Evolutionary conservation across 2,329 filamentous ascomycete genomes (phyloP).

Genomic region (Penicillium sp.): DNA sequence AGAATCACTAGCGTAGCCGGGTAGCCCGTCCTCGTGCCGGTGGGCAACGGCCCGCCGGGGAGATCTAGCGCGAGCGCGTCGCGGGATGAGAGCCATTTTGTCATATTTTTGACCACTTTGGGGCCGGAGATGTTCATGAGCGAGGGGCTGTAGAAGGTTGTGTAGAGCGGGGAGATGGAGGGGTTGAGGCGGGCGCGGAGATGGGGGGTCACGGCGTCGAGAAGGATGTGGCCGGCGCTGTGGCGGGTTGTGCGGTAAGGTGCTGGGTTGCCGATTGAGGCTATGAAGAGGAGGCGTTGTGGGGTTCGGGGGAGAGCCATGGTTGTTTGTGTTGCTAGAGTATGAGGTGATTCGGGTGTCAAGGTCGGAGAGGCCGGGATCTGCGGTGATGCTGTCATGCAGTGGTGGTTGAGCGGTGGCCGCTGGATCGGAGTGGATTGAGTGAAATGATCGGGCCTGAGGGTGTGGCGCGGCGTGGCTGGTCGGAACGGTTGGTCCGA

Average conservation of each 20-base stretch:
- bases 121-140: constrained; percentile 85
- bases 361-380: background rate
- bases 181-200: constrained; percentile 52
- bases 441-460: background rate
- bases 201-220: constrained; percentile 62
- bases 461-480: background rate
- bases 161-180: constrained; percentile 45
- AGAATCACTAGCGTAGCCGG: constrained; percentile 68
- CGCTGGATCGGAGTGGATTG: background rate
- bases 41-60: background rate
- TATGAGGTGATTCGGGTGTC: background rate
- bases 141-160: constrained; percentile 68
- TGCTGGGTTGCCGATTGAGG: constrained; percentile 84
- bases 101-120: constrained; percentile 69
- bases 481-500: background rate
- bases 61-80: constrained; percentile 5
- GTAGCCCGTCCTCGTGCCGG: background rate
- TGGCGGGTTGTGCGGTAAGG: constrained; percentile 77
- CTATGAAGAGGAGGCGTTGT: constrained; percentile 65
- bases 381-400: background rate
- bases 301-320: constrained; percentile 14
- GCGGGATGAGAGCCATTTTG: constrained; percentile 39
- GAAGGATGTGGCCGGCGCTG: constrained; percentile 80
- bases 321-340: background rate
- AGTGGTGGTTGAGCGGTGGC: background rate